Base-by-base conservation (phyloP, 257 asterid species). In the Ophiorrhiza pumila region DNA sequence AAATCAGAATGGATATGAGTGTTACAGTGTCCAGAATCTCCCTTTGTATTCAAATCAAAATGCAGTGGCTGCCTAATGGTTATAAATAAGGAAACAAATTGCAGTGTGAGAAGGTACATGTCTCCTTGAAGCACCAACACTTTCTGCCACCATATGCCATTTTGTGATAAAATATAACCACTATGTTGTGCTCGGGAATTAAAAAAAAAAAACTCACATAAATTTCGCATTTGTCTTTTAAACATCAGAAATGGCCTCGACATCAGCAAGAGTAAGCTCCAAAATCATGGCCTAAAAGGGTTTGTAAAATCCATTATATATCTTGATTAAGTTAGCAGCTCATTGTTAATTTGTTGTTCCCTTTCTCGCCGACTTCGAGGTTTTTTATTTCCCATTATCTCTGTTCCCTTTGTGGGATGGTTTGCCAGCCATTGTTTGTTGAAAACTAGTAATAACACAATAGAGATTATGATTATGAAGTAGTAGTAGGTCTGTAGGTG, bases 131-230 rank as follows among this genome's bases (percentile, higher is more conserved):
- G 45, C 72, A 42, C 41, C 68, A 55, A 47, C 61, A 74, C 3
- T n/a, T 56, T 74, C 78, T 66, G 73, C 68, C 49, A 43, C 61
- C 73, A 74, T 73, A 74, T 74, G 78, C 68, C 43, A 15, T 37
- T 43, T 64, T 43, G 53, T 29, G 53, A 53, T 0, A 7, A 56
- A 71, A 39, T 31, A 60, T 17, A 2, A 60, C 66, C 4, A 23
- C 15, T 34, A 5, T 37, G 23, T 34, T 35, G 17, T 7, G 35
- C 29, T 37, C 68, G 7, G 35, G 22, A 22, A 14, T 41, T 9
- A 4, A 56, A 25, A 5, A 3, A 55, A 10, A 64, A 22, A 41
- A 4, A 23, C 18, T 22, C 25, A 13, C 34, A 22, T 41, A 9
- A 23, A 64, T 39, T 42, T n/a, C 41, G 41, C 12, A 13, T 8